Evolutionary conservation across 768 basidiomycete species (phyloP).

Genomic region (Cantharellus anzutake): DNA sequence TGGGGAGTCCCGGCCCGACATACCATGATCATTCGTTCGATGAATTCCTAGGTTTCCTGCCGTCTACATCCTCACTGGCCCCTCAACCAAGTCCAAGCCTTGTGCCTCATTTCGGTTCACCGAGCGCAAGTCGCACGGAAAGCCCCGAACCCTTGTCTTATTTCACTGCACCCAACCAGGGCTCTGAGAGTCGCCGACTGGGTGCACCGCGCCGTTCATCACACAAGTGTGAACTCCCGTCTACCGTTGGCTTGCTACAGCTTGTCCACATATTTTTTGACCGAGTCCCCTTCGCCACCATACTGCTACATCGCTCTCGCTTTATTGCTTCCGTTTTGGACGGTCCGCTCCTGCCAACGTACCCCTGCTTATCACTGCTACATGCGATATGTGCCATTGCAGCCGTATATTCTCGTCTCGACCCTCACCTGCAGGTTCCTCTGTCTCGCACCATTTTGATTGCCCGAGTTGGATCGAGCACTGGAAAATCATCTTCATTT

Average conservation of each 20-base stretch:
- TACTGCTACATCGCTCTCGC: conserved; percentile 6
- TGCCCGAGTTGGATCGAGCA: background rate
- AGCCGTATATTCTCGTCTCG: conserved; percentile 1
- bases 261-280: conserved; percentile 8
- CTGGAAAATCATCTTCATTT: background rate
- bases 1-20: too few species aligned
- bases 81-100: too few species aligned
- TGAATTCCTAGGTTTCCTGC: too few species aligned
- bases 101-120: too few species aligned
- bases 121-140: too few species aligned
- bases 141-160: too few species aligned
- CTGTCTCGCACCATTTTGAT: background rate
- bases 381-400: conserved; percentile 9
- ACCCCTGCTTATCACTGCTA: conserved; percentile 4
- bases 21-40: too few species aligned
- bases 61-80: too few species aligned
- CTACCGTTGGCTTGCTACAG: background rate
- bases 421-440: background rate
- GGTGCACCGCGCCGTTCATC: too few species aligned
- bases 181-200: too few species aligned
- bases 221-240: too few species aligned
- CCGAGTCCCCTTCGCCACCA: conserved; percentile 4
- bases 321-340: conserved; percentile 1
- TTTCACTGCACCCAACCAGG: too few species aligned
- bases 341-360: background rate